Conservation (phyloP, 2,329 filamentous ascomycete genomes). For the Rhinocladiella mackenziei region DNA sequence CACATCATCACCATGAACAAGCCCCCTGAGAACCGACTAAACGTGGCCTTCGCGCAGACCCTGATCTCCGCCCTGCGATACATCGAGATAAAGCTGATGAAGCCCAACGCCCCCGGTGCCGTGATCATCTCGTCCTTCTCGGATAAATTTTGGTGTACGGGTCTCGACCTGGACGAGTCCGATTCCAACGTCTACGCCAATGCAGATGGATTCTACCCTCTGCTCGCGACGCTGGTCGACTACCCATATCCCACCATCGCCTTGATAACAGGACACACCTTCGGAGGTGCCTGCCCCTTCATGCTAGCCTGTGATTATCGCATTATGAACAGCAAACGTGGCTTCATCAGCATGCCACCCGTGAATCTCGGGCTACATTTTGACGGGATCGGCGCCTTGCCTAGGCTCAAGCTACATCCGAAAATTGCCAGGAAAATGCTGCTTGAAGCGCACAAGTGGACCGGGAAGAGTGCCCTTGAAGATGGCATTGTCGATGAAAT, state of each 20-base stretch:
- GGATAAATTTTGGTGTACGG: constrained; percentile 45
- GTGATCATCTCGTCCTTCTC: constrained; percentile 52
- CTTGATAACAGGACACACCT: constrained; percentile 48
- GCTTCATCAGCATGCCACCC: constrained; percentile 51
- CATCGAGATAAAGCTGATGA: constrained; percentile 45
- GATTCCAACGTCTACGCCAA: constrained; percentile 54
- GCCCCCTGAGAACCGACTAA: constrained; percentile 52
- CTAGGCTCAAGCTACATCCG: constrained; percentile 50
- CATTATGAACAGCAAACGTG: constrained; percentile 45
- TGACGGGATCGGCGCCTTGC: constrained; percentile 51
- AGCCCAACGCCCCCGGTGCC: constrained; percentile 48
- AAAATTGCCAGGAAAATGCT: constrained; percentile 54
- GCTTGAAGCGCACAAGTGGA: constrained; percentile 54
- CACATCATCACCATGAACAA: constrained; percentile 55
- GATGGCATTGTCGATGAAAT: constrained; percentile 55
- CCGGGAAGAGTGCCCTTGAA: constrained; percentile 47
- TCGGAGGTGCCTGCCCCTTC: constrained; percentile 48
- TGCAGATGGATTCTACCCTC: constrained; percentile 54
- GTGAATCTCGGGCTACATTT: constrained; percentile 55
- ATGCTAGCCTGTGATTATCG: constrained; percentile 48
- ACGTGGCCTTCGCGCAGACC: constrained; percentile 49
- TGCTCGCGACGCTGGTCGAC: constrained; percentile 48
- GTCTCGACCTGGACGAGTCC: constrained; percentile 46
- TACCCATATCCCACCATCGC: constrained; percentile 49
- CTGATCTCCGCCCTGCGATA: constrained; percentile 49